These are phyloP conservation scores for Silybum marianum DNA, from an alignment of 129 eudicot species.

Conservation along the genomic window DNA sequence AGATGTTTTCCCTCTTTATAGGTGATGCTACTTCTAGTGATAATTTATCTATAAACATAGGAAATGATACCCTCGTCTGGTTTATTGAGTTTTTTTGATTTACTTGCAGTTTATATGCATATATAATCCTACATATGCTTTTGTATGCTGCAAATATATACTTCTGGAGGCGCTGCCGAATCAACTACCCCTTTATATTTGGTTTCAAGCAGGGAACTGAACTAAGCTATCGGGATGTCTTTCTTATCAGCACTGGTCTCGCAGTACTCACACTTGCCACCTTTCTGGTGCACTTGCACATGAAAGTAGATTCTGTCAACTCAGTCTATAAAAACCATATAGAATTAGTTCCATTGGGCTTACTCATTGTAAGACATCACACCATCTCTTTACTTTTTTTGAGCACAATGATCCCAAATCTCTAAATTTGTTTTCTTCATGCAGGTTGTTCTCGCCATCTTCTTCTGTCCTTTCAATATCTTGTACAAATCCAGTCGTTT, in stretches of 20 bases:
- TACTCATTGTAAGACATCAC: constrained; percentile 51
- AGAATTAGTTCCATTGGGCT: constrained; percentile 63
- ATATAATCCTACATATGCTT: constrained; percentile 73
- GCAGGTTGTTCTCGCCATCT: constrained; percentile 60
- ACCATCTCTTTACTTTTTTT: constrained; percentile 2
- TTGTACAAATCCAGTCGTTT: constrained; percentile 78
- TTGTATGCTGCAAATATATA: constrained; percentile 75
- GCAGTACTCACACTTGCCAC: constrained; percentile 68
- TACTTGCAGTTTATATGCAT: constrained; percentile 69
- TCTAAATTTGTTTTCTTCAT: constrained; percentile 19
- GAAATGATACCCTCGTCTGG: constrained; percentile 9
- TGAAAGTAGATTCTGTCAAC: constrained; percentile 51
- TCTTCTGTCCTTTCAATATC: constrained; percentile 69
- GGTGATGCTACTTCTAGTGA: constrained; percentile 37
- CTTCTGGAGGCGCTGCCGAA: constrained; percentile 69
- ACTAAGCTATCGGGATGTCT: constrained; percentile 66
- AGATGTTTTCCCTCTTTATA: constrained; percentile 72
- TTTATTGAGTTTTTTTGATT: constrained; percentile 28
- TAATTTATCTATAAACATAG: not conserved
- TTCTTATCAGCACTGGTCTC: constrained; percentile 68
- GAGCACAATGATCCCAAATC: not conserved
- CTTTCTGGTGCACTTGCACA: constrained; percentile 61
- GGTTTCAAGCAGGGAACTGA: constrained; percentile 82
- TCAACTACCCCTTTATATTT: constrained; percentile 84
- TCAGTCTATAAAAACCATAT: constrained; percentile 29